Evolutionary conservation across 345 rosid genomes (phyloP).

Genomic region (Cardamine occulta): DNA sequence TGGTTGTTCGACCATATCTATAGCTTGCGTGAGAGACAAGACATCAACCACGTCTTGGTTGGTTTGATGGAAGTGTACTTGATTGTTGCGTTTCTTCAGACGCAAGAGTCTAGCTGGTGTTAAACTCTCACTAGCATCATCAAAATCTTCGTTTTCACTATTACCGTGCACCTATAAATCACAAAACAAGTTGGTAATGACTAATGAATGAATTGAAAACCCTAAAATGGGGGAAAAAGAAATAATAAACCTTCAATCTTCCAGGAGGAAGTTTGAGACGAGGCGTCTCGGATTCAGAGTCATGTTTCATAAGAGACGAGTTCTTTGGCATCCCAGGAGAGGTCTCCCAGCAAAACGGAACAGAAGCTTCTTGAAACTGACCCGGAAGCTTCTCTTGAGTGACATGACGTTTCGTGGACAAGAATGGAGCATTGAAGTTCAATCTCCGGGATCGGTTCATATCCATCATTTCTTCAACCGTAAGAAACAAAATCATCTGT

Average conservation of each 20-base stretch:
- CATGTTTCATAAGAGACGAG: conserved; percentile 26
- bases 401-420: conserved; percentile 63
- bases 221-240: neutral
- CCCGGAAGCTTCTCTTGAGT: conserved; percentile 38
- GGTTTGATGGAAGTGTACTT: conserved; percentile 12
- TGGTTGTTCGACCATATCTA: conserved; percentile 70
- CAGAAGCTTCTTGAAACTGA: conserved; percentile 40
- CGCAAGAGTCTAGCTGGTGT: conserved; percentile 42
- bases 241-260: conserved; percentile 50
- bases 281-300: conserved; percentile 55
- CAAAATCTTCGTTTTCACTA: conserved; percentile 41
- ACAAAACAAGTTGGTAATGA: conserved; percentile 10
- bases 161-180: conserved; percentile 43
- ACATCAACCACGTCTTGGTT: conserved; percentile 53
- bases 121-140: conserved; percentile 42
- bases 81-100: conserved; percentile 28
- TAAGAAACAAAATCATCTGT: conserved; percentile 36
- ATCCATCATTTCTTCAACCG: conserved; percentile 43
- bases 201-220: conserved; percentile 1
- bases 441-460: conserved; percentile 55
- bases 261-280: conserved; percentile 72
- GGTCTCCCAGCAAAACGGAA: conserved; percentile 91
- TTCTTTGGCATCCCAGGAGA: conserved; percentile 80
- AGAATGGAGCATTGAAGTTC: conserved; percentile 71
- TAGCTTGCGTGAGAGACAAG: conserved; percentile 76